Conservation (phyloP, 345 rosid species). For the Conringia planisiliqua region DNA sequence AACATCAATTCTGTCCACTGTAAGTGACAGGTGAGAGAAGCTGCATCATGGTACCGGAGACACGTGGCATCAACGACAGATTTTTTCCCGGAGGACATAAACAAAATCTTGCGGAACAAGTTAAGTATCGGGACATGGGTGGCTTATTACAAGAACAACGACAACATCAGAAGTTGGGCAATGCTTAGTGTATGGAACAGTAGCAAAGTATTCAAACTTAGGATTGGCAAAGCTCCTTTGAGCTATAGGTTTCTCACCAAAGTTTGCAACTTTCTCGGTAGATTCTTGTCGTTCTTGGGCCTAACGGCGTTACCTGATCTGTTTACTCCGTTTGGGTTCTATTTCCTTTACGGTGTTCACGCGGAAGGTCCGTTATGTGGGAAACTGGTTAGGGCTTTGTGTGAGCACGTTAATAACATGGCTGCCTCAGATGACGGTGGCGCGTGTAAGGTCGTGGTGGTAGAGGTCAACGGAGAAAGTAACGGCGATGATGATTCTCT, state of each 20-base stretch:
- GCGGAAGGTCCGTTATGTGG: conserved; percentile 52
- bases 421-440: conserved; percentile 39
- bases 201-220: conserved; percentile 62
- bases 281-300: conserved; percentile 48
- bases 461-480: conserved; percentile 48
- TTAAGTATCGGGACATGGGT: conserved; percentile 83
- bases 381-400: conserved; percentile 49
- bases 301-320: conserved; percentile 55
- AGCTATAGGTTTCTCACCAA: conserved; percentile 51
- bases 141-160: conserved; percentile 42
- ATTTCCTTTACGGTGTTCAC: conserved; percentile 70
- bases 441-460: conserved; percentile 57
- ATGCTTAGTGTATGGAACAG: conserved; percentile 84
- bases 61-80: conserved; percentile 49
- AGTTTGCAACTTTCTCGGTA: conserved; percentile 41
- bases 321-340: conserved; percentile 64
- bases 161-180: conserved; percentile 52
- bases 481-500: conserved; percentile 22
- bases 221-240: conserved; percentile 55
- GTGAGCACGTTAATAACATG: conserved; percentile 60
- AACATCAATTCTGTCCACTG: background rate
- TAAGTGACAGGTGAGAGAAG: conserved; percentile 41
- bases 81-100: conserved; percentile 70
- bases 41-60: conserved; percentile 47
- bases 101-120: conserved; percentile 49